Base-by-base conservation (phyloP, 2,329 filamentous ascomycete species). In the Paecilomyces niveus region DNA sequence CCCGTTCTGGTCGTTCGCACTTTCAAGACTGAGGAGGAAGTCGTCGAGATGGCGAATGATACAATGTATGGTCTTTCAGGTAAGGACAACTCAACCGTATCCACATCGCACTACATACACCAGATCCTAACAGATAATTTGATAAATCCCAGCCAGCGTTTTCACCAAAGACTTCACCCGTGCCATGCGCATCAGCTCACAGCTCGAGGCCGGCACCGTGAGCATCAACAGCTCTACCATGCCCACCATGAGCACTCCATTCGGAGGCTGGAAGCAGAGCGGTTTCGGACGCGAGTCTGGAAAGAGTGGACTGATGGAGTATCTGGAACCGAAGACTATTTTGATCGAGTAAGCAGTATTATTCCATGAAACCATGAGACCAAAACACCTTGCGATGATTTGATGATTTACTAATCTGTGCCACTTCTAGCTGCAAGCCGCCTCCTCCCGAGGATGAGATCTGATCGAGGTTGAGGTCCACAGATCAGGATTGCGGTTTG, bases 101-200 rank as follows among this genome's bases (percentile, higher is more conserved):
- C 13, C 13, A 13, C 15, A 52, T 5, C 6, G 6, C 10, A 21
- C 6, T 52, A 24, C 29, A 3, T 29, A 18, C 21, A 4, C 3
- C n/a, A 21, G 3, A 45, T 1, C n/a, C 39, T 45, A 45, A 45
- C n/a, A 45, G 1, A 18, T 21, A 7, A 18, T 39, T 6, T 15
- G 3, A 13, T 32, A 32, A 15, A 7, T 18, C 18, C 9, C 89
- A 0, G 89, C 89, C 0, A 89, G 89, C n/a, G 87, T 93, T 0
- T 90, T 92, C 63, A 88, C 88, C 0, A 82, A 81, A 55, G 83
- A 92, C 64, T 71, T 92, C 53, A 85, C 87, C 64, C 67, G 80
- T 24, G 89, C 87, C 58, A 88, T 92, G 66, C 76, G 81, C 51
- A 82, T 90, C 0, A 77, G 90, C 29, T 78, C 80, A 2, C 79